phyloP scores from a whole-genome alignment of 179 eudicot species.

The Camellia oleifera region DNA sequence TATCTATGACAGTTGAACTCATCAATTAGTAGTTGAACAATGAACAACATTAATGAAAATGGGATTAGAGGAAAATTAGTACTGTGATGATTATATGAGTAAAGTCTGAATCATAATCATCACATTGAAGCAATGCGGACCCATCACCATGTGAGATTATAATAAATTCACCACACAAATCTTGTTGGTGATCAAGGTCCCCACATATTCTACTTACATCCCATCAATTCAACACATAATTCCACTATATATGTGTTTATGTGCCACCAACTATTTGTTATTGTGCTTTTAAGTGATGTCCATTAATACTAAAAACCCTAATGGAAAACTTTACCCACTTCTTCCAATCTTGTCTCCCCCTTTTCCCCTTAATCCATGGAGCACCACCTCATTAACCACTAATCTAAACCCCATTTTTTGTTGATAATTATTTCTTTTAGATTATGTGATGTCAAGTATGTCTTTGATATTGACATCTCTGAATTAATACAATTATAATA shows the following conservation, averaged over 20 bases:
- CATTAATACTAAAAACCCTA: conserved; percentile 11
- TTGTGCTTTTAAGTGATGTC: conserved; percentile 12
- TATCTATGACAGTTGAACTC: background rate
- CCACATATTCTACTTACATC: conserved; percentile 23
- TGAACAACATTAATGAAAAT: background rate
- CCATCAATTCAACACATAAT: conserved; percentile 13
- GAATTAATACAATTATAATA: background rate
- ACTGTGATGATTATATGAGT: background rate
- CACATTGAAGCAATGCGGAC: background rate
- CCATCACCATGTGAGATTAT: background rate
- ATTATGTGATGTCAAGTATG: conserved; percentile 31
- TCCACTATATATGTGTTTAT: conserved; percentile 1
- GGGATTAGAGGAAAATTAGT: background rate
- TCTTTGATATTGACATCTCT: conserved; percentile 25
- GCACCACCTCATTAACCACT: conserved; percentile 24
- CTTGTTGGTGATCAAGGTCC: conserved; percentile 16
- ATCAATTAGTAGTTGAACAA: background rate
- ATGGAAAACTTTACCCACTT: conserved; percentile 26
- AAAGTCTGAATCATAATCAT: background rate
- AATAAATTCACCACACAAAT: background rate
- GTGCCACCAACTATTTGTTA: conserved; percentile 2
- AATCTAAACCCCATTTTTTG: background rate
- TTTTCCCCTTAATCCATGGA: conserved; percentile 12
- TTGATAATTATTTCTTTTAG: conserved; percentile 15
- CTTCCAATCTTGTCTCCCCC: conserved; percentile 16